Evolutionary conservation across 1,284 basidiomycete species (phyloP).

Genomic region (Phylloboletellus chloephorus): DNA sequence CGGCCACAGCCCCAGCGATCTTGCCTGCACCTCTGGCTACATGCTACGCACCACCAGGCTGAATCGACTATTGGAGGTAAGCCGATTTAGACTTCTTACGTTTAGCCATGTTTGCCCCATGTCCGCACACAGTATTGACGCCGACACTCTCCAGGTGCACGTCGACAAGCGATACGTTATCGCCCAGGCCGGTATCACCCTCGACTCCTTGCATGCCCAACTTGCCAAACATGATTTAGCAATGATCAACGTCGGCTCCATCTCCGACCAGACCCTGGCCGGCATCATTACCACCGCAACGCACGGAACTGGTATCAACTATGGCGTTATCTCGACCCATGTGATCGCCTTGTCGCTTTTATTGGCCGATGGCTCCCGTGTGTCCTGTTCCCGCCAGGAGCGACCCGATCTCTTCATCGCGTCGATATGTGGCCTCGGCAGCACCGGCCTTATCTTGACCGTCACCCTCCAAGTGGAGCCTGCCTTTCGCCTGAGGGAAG

Average conservation of each 20-base stretch:
- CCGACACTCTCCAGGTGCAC: constrained; percentile 55
- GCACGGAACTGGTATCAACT: constrained; percentile 84
- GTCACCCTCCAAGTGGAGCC: constrained; percentile 78
- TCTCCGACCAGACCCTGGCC: constrained; percentile 95
- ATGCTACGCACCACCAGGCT: constrained; percentile 76
- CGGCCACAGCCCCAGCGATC: constrained; percentile 90
- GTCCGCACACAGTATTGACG: background rate
- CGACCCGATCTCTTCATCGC: constrained; percentile 82
- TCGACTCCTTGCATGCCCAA: constrained; percentile 63
- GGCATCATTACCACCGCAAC: constrained; percentile 93
- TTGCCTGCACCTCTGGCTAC: constrained; percentile 82
- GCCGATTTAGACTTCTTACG: constrained; percentile 31
- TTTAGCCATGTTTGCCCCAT: constrained; percentile 24
- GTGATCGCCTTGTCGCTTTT: constrained; percentile 75
- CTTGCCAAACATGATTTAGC: constrained; percentile 74
- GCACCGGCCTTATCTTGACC: constrained; percentile 83
- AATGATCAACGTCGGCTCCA: constrained; percentile 91
- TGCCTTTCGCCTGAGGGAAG: constrained; percentile 80
- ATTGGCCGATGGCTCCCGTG: constrained; percentile 63
- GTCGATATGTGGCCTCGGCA: constrained; percentile 90
- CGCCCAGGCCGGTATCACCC: constrained; percentile 75
- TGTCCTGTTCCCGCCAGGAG: constrained; percentile 63
- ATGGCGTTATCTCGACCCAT: constrained; percentile 79
- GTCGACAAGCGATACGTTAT: constrained; percentile 63
- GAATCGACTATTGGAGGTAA: constrained; percentile 67